A percentile compares a stretch with the other conserved stretches of the same genome.
Evolutionary conservation across 1,284 basidiomycete genomes (phyloP).

Genomic region (Microbotryum intermedium): DNA sequence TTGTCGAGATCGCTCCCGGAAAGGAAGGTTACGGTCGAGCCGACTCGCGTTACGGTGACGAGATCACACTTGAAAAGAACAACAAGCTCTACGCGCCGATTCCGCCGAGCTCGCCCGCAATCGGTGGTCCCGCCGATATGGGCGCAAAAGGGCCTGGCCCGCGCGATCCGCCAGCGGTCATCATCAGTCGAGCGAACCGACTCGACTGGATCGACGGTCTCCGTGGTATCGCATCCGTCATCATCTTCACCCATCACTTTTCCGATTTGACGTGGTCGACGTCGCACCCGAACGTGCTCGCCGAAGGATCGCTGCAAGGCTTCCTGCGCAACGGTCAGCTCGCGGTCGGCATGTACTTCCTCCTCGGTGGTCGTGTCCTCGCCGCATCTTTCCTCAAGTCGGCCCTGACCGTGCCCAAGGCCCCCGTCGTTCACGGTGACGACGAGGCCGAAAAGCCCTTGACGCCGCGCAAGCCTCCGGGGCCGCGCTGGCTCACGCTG

Average conservation of each 20-base stretch:
- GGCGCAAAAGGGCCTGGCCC: slow-evolving; percentile 7
- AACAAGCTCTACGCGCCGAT: slow-evolving; percentile 27
- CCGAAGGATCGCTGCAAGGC: slow-evolving; percentile 37
- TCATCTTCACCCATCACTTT: slow-evolving; percentile 42
- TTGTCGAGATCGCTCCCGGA: slow-evolving; percentile 29
- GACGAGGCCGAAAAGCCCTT: slow-evolving; percentile 36
- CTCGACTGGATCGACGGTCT: slow-evolving; percentile 42
- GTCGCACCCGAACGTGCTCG: slow-evolving; percentile 37
- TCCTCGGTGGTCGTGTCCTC: slow-evolving; percentile 41
- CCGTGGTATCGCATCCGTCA: slow-evolving; percentile 39
- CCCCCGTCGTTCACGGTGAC: slow-evolving; percentile 37
- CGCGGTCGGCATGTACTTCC: slow-evolving; percentile 39
- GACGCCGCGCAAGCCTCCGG: slow-evolving; percentile 30
- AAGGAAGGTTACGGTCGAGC: slow-evolving; percentile 32
- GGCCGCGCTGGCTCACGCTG: slow-evolving; percentile 37
- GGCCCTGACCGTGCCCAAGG: slow-evolving; percentile 36
- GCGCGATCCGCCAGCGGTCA: slow-evolving; percentile 31
- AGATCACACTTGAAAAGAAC: slow-evolving; percentile 25
- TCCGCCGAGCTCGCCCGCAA: slow-evolving; percentile 33
- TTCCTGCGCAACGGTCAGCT: slow-evolving; percentile 38
- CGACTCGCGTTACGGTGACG: slow-evolving; percentile 24
- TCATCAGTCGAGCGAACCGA: slow-evolving; percentile 36
- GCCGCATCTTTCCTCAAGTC: slow-evolving; percentile 40
- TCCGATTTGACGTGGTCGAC: slow-evolving; percentile 40
- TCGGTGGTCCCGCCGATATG: slow-evolving; percentile 9